Evolutionary conservation across 139 green algal species (phyloP), one percentile per base, ranked within the genome.

Genomic region (Coccomyxa sp.): DNA sequence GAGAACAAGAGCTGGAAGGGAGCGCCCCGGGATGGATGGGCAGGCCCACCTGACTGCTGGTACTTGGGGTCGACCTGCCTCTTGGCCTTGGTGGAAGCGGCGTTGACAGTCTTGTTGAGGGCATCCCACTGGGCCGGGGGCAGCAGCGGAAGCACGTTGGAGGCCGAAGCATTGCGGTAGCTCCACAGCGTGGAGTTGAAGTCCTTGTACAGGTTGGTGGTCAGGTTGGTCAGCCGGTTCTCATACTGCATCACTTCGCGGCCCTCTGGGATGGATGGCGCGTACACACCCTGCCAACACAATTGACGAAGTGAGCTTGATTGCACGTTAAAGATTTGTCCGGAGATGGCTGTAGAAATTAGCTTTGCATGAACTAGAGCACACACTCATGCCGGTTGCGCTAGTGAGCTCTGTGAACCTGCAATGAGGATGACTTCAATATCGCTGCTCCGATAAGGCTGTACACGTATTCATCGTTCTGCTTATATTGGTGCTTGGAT

Each of bases 221-320:
- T 83, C 66, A 77, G 63, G 66, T 83, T 83, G 63, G 14, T 51
- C 11, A 77, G 14, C 23, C 30, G 28, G 30, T 78, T 58, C 38
- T 84, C 51, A 71, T 84, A 84, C 23, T 32, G 18, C 11, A 75
- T 57, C 13, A 84, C 51, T 13, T 51, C 13, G 15, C 51, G 4
- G 11, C 45, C 28, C 27, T 80, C 45, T 0, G 80, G 71, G 58
- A 78, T 77, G 58, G 17, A 58, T 17, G 82, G 82, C 10, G 74
- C 57, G 74, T 85, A 85, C 57, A 85, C 82, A 74, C 82, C 82
- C 82, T 84, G 81, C 59, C n/a, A 76, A 21, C 17, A 59, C 23
- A 7, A 75, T 30, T n/a, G 27, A 58, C 15, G 9, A 82, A 25
- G 58, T 74, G 79, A 31, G 27, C 58, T 57, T 51, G 1, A 38